These are phyloP conservation scores for Fragaria iinumae DNA, from an alignment of 306 rosid genomes.

Conservation along the genomic window DNA sequence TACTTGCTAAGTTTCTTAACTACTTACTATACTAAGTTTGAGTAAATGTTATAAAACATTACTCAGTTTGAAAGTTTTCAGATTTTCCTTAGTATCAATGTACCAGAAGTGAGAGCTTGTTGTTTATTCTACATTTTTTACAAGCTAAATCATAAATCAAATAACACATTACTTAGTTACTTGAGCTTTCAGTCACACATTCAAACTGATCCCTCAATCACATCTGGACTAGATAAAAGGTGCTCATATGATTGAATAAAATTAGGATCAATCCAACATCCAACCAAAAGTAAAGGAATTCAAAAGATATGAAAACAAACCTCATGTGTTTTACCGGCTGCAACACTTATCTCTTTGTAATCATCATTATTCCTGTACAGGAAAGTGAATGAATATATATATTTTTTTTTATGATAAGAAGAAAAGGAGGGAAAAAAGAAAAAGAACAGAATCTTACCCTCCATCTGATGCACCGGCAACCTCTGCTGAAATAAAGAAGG, in stretches of 20 bases:
- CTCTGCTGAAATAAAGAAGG: constrained; percentile 94
- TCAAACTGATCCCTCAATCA: not conserved
- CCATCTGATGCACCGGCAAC: constrained; percentile 63
- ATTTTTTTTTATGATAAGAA: not conserved
- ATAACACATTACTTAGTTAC: not conserved
- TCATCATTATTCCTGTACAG: constrained; percentile 64
- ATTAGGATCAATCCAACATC: constrained; percentile 3
- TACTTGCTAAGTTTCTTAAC: not conserved
- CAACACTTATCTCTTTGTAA: constrained; percentile 68
- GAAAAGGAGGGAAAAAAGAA: not conserved
- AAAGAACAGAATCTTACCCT: constrained; percentile 40
- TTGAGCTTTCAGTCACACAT: not conserved
- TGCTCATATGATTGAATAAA: not conserved
- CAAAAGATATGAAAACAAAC: constrained; percentile 39
- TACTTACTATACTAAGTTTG: not conserved
- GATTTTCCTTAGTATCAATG: not conserved
- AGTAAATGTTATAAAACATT: not conserved
- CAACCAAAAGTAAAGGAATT: not conserved
- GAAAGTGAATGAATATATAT: constrained; percentile 14
- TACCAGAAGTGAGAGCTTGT: not conserved
- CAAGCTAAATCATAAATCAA: not conserved
- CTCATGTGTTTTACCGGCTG: constrained; percentile 89
- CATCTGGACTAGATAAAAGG: not conserved
- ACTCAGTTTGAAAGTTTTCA: not conserved
- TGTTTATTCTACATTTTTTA: not conserved